phyloP scores from a whole-genome alignment of 2,329 filamentous ascomycete genomes.

The Pseudogymnoascus sp. region DNA sequence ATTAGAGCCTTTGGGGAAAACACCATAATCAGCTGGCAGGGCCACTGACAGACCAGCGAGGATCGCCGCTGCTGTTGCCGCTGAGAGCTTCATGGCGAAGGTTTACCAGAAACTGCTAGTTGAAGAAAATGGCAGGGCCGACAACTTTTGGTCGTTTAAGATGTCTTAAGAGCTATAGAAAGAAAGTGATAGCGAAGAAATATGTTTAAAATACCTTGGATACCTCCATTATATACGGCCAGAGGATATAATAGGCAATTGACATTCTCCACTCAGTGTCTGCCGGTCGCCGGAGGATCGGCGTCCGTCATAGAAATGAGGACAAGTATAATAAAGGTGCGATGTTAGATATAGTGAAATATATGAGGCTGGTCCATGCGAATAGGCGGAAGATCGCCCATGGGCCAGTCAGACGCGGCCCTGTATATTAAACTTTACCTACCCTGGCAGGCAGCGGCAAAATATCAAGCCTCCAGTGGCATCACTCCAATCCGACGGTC shows the following conservation, averaged over 20 bases:
- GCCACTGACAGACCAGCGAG: background rate
- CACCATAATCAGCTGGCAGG: background rate
- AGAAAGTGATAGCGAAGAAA: background rate
- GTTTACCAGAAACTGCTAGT: background rate
- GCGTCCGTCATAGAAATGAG: background rate
- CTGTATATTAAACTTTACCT: background rate
- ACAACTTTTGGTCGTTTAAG: background rate
- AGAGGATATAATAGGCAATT: background rate
- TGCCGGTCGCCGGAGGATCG: background rate
- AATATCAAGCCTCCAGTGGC: conserved; percentile 1
- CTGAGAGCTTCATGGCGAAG: background rate
- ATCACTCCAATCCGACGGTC: background rate
- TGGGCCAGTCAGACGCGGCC: background rate
- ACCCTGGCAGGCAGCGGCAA: background rate
- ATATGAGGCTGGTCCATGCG: background rate
- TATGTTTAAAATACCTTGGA: background rate
- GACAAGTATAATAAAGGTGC: background rate
- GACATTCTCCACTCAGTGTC: background rate
- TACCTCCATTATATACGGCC: background rate
- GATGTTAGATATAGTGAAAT: background rate
- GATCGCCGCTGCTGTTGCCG: background rate
- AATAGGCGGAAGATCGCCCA: background rate
- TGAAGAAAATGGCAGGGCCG: background rate
- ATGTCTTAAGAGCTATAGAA: background rate
- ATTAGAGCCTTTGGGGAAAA: background rate